Conservation (phyloP, 768 basidiomycete genomes). For the Vararia minispora region DNA sequence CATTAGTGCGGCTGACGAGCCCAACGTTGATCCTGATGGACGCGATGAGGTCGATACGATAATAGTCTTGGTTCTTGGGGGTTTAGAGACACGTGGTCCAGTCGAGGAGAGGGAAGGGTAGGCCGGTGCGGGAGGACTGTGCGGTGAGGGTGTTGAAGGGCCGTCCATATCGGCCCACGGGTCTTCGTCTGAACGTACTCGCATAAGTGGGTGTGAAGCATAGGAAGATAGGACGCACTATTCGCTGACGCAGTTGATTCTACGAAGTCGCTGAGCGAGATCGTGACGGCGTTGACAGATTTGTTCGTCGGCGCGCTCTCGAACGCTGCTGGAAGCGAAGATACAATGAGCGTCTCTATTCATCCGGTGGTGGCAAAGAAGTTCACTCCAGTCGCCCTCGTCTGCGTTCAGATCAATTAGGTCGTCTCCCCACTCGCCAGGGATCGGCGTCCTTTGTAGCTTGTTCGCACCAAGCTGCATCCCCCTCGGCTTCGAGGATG, state of each 20-base stretch:
- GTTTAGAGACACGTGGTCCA: neutral
- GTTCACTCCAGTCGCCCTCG: conserved; percentile 87
- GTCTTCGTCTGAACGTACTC: conserved; percentile 10
- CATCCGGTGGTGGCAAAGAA: neutral
- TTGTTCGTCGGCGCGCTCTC: conserved; percentile 21
- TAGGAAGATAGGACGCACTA: neutral
- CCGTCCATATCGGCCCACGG: conserved; percentile 14
- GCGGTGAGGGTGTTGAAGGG: conserved; percentile 6
- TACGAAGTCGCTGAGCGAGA: conserved; percentile 21
- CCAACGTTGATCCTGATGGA: neutral
- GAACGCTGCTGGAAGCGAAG: conserved; percentile 17
- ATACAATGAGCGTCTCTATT: neutral
- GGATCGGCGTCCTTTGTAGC: conserved; percentile 25
- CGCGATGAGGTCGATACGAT: too few relatives aligned
- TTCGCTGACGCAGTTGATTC: neutral
- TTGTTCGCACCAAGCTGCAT: conserved; percentile 64
- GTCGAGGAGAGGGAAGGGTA: neutral
- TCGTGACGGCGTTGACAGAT: conserved; percentile 15
- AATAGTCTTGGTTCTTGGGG: too few relatives aligned
- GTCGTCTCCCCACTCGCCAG: conserved; percentile 69
- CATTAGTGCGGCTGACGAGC: conserved; percentile 8
- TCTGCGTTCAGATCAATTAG: conserved; percentile 92
- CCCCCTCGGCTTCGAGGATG: conserved; percentile 35
- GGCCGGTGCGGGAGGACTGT: conserved; percentile 3
- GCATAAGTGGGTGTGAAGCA: neutral